Evolutionary conservation across 352 stramenopile species (phyloP), one percentile per base, ranked within the genome.

Genomic region (Globisporangium irregulare): DNA sequence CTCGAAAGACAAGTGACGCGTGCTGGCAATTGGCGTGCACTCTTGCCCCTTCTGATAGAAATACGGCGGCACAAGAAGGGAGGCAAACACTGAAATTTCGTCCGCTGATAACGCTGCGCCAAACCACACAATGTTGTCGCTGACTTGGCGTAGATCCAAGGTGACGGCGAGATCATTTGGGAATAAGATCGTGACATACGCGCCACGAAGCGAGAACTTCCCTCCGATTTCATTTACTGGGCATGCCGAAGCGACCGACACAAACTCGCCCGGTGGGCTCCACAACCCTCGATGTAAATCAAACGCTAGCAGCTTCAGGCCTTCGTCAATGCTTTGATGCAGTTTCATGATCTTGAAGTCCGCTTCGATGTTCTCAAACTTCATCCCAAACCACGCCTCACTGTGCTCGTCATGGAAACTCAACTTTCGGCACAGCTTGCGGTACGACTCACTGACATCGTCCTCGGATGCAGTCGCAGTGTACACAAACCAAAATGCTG

Each of bases 111-210:
- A 66, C 41, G 69, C 72, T 55, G 77, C 69, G 75, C 86, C 80
- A 63, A 89, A 74, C 71, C 81, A 86, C 51, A 84, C 81, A 10
- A 50, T 27, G 24, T 73, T 66, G 18, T 86, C 77, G 27, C 68
- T 75, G 25, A 89, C 58, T 55, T 79, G 73, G 46, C 77, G 75
- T 50, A 87, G 62, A 68, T 89, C 81, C 57, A 89, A 80, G 15
- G 80, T 71, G 14, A 86, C 50, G 14, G 59, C 55, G 1, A 55
- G 62, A 18, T 72, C 69, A 3, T 58, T 60, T 51, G 73, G 72
- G 62, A 70, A 64, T 32, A 36, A 51, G 22, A 67, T 66, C 4
- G 80, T 64, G 6, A 57, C 71, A 50, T 70, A 66, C 18, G 66
- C 36, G 27, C 66, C 66, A 3, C 12, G 29, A 43, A 70, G 43